A percentile compares a stretch with the other conserved stretches of the same genome.
phyloP scores from a whole-genome alignment of 805 yeast genomes.

The Metschnikowia hibisci region DNA sequence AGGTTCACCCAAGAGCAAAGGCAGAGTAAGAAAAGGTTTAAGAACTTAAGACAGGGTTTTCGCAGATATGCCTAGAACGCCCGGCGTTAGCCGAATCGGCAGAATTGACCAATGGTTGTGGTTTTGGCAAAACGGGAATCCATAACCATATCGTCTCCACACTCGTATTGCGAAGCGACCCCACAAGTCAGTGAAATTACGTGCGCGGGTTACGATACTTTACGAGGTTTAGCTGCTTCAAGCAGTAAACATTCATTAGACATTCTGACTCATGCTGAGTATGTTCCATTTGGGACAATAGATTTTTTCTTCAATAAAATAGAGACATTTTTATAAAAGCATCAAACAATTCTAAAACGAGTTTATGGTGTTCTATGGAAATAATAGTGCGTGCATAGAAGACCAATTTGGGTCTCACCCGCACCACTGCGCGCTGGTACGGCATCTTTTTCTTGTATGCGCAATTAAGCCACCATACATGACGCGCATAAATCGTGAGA shows the following conservation, averaged over 20 bases:
- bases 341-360: no score
- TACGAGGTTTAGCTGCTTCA: not conserved
- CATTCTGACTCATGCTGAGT: no score
- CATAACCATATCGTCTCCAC: not conserved
- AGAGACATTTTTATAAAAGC: no score
- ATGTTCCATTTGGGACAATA: no score
- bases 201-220: conserved; percentile 2
- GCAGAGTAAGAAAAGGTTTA: conserved; percentile 33
- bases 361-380: no score
- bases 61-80: not conserved
- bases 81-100: no score
- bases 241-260: no score
- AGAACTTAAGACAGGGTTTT: conserved; percentile 16
- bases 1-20: conserved; percentile 24
- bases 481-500: not conserved
- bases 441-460: not conserved
- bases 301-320: no score
- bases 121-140: no score
- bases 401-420: not conserved
- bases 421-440: not conserved
- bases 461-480: not conserved
- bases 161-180: not conserved
- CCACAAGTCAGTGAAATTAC: not conserved
- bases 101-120: no score
- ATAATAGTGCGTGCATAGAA: no score